Base-by-base conservation (phyloP, 345 rosid genomes). In the Jatropha curcas region DNA sequence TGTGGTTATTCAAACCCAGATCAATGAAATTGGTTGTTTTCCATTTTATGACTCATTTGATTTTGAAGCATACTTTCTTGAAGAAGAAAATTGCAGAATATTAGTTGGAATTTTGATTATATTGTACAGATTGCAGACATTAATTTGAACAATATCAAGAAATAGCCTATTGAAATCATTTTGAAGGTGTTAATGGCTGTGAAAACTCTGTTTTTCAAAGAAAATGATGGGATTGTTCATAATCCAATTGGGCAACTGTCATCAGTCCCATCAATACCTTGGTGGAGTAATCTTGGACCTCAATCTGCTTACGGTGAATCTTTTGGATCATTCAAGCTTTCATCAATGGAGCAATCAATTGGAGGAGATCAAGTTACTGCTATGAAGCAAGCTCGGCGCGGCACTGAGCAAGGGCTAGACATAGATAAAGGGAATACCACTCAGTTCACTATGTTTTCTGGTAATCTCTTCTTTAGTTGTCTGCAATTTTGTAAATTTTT, bases 131-230 rank as follows among this genome's bases (percentile, higher is more conserved):
- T 78, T 79, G 79, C 81, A 80, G 91, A 74, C 72, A 70, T 60
- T 77, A 17, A 63, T 70, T 77, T 58, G 70, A 79, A 34, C 28
- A 46, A 28, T 31, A 53, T 57, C 41, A 67, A 63, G 55, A 62
- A 71, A 74, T 68, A 33, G 30, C 60, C 39, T 53, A 7, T 52
- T 22, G 70, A 37, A 73, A 53, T 24, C 67, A 34, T 13, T 20
- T 22, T 39, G 46, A 3, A 60, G 76, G 74, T 7, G 17, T 55
- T 27, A 74, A 94, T 90, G 94, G 91, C 95, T 79, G 87, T 84
- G 97, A 93, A 90, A 81, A 81, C 96, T 79, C 72, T 82, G 68
- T 80, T 81, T 75, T 69, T 87, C 69, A 88, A 88, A 75, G 92
- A 88, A 65, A 90, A 83, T 75, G 97, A 89, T 80, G 91, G 89